Conservation (phyloP, 164 flowering plant genomes). For the Aristolochia californica region DNA sequence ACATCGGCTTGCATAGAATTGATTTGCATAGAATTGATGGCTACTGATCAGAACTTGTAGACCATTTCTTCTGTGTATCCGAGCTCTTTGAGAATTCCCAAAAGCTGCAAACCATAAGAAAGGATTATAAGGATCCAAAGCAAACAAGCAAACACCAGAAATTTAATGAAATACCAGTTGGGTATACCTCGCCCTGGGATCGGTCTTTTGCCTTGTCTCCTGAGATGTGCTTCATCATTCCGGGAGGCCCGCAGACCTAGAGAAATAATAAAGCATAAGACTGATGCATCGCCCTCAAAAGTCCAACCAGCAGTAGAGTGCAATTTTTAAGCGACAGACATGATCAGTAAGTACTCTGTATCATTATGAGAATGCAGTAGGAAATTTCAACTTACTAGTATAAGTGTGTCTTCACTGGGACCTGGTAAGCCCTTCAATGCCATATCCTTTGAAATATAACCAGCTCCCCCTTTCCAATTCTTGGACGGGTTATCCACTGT, state of each 20-base stretch:
- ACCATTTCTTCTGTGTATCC: slow-evolving; percentile 91
- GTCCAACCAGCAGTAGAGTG: too few relatives aligned
- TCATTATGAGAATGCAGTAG: not conserved
- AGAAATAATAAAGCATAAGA: not conserved
- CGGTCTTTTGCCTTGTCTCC: slow-evolving; percentile 77
- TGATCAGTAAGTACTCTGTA: too few relatives aligned
- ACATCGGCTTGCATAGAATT: too few relatives aligned
- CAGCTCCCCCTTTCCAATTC: slow-evolving; percentile 86
- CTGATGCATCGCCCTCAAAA: too few relatives aligned
- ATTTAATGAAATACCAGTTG: not conserved
- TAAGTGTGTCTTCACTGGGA: slow-evolving; percentile 74
- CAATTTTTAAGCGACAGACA: too few relatives aligned
- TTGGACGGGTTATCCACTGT: slow-evolving; percentile 87
- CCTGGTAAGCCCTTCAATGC: slow-evolving; percentile 74
- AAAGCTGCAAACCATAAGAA: slow-evolving; percentile 31
- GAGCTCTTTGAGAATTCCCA: slow-evolving; percentile 77
- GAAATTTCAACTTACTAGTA: slow-evolving; percentile 52
- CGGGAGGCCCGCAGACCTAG: slow-evolving; percentile 98
- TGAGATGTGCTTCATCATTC: slow-evolving; percentile 87
- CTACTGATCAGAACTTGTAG: slow-evolving; percentile 61
- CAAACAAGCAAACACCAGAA: not conserved
- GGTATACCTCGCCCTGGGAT: slow-evolving; percentile 79
- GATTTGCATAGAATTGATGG: too few relatives aligned
- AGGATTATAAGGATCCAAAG: not conserved
- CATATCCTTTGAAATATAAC: slow-evolving; percentile 80